These are phyloP conservation scores for Scedosporium boydii DNA, from an alignment of 2,329 filamentous ascomycete genomes.

Conservation along the genomic window DNA sequence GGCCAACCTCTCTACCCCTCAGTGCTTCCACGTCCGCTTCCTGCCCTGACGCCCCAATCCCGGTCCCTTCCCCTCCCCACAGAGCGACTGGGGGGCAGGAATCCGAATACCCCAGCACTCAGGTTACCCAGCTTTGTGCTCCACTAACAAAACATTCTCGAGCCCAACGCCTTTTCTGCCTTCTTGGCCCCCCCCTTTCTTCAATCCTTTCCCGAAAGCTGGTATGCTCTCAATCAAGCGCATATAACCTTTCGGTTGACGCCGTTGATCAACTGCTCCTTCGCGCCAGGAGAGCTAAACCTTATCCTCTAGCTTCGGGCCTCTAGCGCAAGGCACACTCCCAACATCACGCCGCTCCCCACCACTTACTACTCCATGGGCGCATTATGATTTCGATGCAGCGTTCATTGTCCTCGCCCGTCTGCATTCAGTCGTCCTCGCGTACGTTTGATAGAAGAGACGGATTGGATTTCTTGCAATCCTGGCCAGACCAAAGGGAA, in stretches of 20 bases:
- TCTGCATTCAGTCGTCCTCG: slow-evolving; percentile 3
- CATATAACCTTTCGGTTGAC: neutral
- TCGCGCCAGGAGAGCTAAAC: neutral
- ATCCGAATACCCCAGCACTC: neutral
- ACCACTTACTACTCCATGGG: slow-evolving; percentile 4
- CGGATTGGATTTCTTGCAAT: neutral
- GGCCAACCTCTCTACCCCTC: neutral
- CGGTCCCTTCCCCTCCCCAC: neutral
- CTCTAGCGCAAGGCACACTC: neutral
- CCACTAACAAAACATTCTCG: neutral
- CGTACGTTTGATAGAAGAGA: neutral
- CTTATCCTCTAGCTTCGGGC: neutral
- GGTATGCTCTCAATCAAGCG: neutral
- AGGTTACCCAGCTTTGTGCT: neutral
- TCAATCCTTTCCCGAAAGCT: neutral
- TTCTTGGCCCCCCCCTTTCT: neutral
- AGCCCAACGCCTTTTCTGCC: neutral
- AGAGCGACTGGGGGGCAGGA: neutral
- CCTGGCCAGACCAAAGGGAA: neutral
- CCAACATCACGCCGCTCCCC: neutral
- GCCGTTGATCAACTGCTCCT: neutral
- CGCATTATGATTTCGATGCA: slow-evolving; percentile 9
- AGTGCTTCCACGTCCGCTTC: neutral
- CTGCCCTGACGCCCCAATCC: neutral
- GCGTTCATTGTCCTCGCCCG: slow-evolving; percentile 6